Conservation (phyloP, 2,329 filamentous ascomycete species). For the Zymoseptoria passerinii region DNA sequence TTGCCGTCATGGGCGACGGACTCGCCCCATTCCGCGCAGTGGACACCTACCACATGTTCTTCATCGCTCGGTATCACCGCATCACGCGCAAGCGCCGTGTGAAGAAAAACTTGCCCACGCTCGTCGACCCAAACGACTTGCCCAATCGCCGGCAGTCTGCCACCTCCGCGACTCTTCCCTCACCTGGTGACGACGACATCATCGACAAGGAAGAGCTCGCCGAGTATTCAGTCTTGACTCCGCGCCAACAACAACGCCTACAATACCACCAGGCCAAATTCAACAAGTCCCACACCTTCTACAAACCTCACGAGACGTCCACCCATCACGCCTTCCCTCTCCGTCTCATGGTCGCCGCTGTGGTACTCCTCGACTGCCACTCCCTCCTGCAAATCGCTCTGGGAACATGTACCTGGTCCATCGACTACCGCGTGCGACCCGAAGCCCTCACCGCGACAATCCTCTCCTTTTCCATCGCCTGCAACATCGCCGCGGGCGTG, state of each 20-base stretch:
- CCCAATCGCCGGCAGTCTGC: constrained; percentile 36
- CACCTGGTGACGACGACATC: constrained; percentile 28
- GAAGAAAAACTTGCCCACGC: constrained; percentile 51
- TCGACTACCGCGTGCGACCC: constrained; percentile 60
- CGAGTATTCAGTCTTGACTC: constrained; percentile 55
- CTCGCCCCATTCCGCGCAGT: constrained; percentile 63
- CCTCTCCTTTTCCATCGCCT: constrained; percentile 67
- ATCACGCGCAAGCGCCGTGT: constrained; percentile 56
- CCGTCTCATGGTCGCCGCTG: constrained; percentile 63
- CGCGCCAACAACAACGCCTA: constrained; percentile 58
- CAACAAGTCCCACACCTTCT: constrained; percentile 76
- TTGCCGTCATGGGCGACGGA: constrained; percentile 55
- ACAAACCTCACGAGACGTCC: constrained; percentile 77
- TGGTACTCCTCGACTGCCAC: constrained; percentile 72
- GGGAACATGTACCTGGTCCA: constrained; percentile 70
- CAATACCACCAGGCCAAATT: constrained; percentile 74
- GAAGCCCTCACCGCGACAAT: constrained; percentile 72
- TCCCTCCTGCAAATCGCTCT: constrained; percentile 73
- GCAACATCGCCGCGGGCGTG: constrained; percentile 68
- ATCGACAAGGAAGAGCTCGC: constrained; percentile 36
- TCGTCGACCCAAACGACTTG: constrained; percentile 62
- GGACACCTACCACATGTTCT: constrained; percentile 84
- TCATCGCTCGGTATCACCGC: constrained; percentile 64
- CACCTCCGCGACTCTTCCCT: neutral
- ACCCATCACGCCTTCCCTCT: constrained; percentile 76